Base-by-base conservation (phyloP, 108 stramenopile species). In the Skeletonema marinoi region DNA sequence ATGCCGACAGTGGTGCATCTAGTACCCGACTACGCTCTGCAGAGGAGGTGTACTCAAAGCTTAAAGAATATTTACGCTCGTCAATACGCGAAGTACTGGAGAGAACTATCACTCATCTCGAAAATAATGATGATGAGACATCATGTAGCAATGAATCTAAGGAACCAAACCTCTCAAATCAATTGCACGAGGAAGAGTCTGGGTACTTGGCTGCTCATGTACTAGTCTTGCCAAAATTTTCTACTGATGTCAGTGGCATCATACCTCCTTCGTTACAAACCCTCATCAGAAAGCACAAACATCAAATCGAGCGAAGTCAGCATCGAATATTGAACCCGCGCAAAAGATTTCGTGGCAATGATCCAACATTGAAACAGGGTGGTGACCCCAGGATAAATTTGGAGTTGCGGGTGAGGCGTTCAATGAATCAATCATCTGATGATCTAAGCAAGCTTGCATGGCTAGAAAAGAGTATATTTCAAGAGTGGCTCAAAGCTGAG, bases 311-410 rank as follows among this genome's bases (percentile, higher is more conserved):
- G 63, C 60, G 46, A 19, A 64, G 13, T 44, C 64, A 81, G 35
- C 29, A 59, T 29, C 61, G 74, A 38, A 35, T 70, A 25, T 14
- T 81, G 29, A 33, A 81, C 58, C 80, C 80, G 10, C 68, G 84
- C 32, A 87, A 89, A 56, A 67, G 84, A 30, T 83, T 81, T 58
- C 71, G 88, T 13, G 80, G 81, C 9, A 78, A 82, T 46, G 85
- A 87, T 73, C 86, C 86, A 6, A 87, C 84, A 13, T 68, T 71
- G 68, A 84, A 87, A 60, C 93, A 94, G 60, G 93, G 93, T 16
- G 93, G 93, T 7, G 90, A 94, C 77, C 88, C 93, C 0, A 86
- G 87, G 39, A 71, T 46, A 3, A 94, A 91, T 81, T 67, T 88
- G 32, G 88, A 90, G 68, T 21, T 71, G 32, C 59, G 84, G 63